Base-by-base conservation (phyloP, 2,329 filamentous ascomycete species). In the Sordariomycetes sp. region DNA sequence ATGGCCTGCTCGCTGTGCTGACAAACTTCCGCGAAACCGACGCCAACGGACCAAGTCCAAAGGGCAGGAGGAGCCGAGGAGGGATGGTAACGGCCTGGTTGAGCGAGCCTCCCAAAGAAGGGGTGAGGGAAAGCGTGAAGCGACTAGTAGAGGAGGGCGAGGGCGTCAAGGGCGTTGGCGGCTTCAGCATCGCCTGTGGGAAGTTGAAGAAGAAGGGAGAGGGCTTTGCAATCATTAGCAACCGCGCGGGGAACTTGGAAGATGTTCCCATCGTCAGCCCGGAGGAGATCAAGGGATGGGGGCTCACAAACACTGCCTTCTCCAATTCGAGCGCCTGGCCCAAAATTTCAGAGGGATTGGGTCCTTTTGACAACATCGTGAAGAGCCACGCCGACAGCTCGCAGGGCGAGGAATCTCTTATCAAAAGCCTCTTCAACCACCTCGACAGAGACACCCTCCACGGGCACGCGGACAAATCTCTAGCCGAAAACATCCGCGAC, bases 151-250 rank as follows among this genome's bases (percentile, higher is more conserved):
- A 64, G 26, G 65, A 66, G 19, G 61, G 61, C 16, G 54, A 36
- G 21, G 64, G 70, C 8, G 67, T 77, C 16, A 70, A 70, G 45
- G 75, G 72, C 32, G 72, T 81, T 12, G 78, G 78, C 6, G 77
- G 78, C 1, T 82, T 82, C 49, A 79, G 73, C 17, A 66, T 82
- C 47, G 62, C 80, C n/a, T 79, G 75, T 41, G 75, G 73, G 8
- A 78, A 75, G 46, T 57, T 82, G 44, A 53, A 59, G 32, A 56
- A 53, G 30, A 63, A 60, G 8, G 48, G 68, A 16, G 60, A 72
- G 39, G 68, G 68, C 0, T 55, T 81, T 9, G 75, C 72, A 7
- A 71, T 82, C 34, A 63, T 82, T 32, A 79, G 72, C 31, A 82
- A 82, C 48, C 67, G 76, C 20, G 68, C 64, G 25, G 70, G 65